These are phyloP conservation scores for Elaeis guineensis DNA, from an alignment of 176 grass and related monocot species.

Conservation along the genomic window DNA sequence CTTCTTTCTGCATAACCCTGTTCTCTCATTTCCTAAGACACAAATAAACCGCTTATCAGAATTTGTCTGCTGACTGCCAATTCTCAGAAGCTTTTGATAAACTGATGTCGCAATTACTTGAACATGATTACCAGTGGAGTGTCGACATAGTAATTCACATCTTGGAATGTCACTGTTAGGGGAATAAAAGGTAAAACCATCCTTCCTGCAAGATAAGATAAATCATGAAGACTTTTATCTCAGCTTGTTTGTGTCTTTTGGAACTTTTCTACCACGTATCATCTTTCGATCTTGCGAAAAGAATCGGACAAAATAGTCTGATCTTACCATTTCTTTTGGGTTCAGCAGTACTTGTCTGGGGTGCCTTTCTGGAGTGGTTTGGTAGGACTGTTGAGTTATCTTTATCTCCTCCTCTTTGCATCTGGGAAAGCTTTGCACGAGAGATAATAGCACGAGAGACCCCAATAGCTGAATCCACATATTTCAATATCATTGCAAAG, in stretches of 20 bases:
- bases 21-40: constrained; percentile 58
- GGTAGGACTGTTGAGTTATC: neutral
- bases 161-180: constrained; percentile 53
- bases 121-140: constrained; percentile 42
- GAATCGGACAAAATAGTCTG: neutral
- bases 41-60: neutral
- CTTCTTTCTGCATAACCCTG: constrained; percentile 45
- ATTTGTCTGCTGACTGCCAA: too few relatives aligned
- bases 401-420: constrained; percentile 16
- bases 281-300: too few relatives aligned
- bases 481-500: too few relatives aligned
- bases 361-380: constrained; percentile 11
- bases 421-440: constrained; percentile 26
- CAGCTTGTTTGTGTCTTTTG: too few relatives aligned
- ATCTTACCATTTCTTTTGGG: constrained; percentile 28
- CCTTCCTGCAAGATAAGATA: constrained; percentile 35
- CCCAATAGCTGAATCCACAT: constrained; percentile 26
- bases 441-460: constrained; percentile 49
- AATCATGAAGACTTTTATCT: neutral
- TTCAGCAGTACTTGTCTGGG: constrained; percentile 1
- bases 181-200: constrained; percentile 79
- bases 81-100: neutral
- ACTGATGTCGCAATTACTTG: neutral
- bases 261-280: neutral
- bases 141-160: constrained; percentile 82